Percentiles rank a stretch among this genome's conserved stretches.
Evolutionary conservation across 2,329 filamentous ascomycete genomes (phyloP).

Genomic region (Hymenoscyphus fraxineus): DNA sequence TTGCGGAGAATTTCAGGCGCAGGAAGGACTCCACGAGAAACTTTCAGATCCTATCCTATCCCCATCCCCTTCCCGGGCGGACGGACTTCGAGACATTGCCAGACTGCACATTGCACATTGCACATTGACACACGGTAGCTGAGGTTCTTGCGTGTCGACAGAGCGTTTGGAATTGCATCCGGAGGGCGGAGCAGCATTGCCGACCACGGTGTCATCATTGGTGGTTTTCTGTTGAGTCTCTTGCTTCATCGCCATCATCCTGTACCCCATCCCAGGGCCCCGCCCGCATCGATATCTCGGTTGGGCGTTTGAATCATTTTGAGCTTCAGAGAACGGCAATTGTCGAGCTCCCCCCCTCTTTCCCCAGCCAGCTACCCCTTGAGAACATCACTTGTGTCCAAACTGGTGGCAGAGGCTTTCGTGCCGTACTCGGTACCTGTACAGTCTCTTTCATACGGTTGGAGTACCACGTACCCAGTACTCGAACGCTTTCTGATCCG

Average conservation of each 20-base stretch:
- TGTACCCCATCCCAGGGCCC: background rate
- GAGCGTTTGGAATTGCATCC: background rate
- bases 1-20: slow-evolving; percentile 1
- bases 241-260: too few relatives aligned
- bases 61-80: background rate
- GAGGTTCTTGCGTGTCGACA: background rate
- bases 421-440: background rate
- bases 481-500: too few relatives aligned
- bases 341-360: background rate
- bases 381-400: background rate
- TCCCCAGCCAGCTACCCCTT: background rate
- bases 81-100: background rate
- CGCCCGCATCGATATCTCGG: background rate
- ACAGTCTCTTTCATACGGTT: background rate
- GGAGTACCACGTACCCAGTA: too few relatives aligned
- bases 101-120: background rate
- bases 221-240: background rate
- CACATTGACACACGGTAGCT: background rate
- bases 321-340: background rate
- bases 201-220: background rate
- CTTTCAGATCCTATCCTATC: too few relatives aligned
- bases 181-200: background rate
- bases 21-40: background rate
- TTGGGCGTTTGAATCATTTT: background rate
- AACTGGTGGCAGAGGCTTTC: background rate